Evolutionary conservation across 2,329 filamentous ascomycete genomes (phyloP).

Genomic region (Phaeosphaeriaceae sp.): DNA sequence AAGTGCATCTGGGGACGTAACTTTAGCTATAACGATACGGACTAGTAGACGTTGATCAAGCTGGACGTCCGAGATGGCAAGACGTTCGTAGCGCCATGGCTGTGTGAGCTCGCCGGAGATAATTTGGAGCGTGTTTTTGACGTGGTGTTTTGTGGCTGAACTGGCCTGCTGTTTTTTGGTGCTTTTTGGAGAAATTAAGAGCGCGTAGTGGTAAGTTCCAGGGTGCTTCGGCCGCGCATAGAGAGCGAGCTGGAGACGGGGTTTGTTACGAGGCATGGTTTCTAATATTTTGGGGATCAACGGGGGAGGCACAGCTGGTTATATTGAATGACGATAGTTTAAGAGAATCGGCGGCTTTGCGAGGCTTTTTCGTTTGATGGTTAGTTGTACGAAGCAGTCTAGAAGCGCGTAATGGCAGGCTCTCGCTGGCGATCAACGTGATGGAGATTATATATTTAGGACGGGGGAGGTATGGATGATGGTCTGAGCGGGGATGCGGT

Average conservation of each 20-base stretch:
- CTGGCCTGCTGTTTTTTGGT: neutral
- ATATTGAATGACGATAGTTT: neutral
- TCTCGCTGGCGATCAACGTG: too few relatives aligned
- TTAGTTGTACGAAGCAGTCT: too few relatives aligned
- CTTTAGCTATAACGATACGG: conserved; percentile 11
- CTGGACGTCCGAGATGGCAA: conserved; percentile 2
- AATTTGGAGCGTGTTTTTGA: conserved; percentile 10
- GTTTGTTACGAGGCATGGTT: conserved; percentile 17
- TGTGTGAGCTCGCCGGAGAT: neutral
- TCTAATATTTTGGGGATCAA: neutral
- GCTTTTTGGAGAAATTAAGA: conserved; percentile 26
- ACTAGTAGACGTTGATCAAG: conserved; percentile 6
- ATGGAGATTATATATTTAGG: too few relatives aligned
- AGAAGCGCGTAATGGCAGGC: too few relatives aligned
- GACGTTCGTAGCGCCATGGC: conserved; percentile 7
- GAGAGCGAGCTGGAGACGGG: conserved; percentile 26
- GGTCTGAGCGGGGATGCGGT: too few relatives aligned
- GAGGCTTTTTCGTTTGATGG: too few relatives aligned
- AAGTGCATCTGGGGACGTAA: neutral
- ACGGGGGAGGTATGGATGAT: too few relatives aligned
- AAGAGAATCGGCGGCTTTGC: neutral
- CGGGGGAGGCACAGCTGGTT: neutral
- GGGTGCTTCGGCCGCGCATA: conserved; percentile 30
- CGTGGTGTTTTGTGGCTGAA: conserved; percentile 4
- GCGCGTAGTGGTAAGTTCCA: conserved; percentile 24